Evolutionary conservation across 2,329 filamentous ascomycete species (phyloP), one percentile per base, ranked within the genome.

Genomic region (Aspergillus sojae): DNA sequence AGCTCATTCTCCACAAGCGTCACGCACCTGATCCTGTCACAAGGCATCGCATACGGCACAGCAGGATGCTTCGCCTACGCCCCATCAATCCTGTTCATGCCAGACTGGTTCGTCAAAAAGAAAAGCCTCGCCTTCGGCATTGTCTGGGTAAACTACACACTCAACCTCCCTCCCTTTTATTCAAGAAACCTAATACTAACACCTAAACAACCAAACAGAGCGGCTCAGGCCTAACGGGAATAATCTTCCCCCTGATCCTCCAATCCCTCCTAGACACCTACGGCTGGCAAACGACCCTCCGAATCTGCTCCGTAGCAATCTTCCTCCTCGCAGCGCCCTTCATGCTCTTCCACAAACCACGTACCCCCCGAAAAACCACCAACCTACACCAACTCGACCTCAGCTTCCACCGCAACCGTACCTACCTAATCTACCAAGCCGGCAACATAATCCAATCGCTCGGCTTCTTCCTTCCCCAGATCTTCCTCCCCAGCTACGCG

Each of bases 51-150:
- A 2, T 81, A 78, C n/a, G 81, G 79, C 0, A 67, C 80, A 10
- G 80, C 84, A 0, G 84, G 84, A 0, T 77, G 80, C 26, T 74
- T 85, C 1, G 72, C 83, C 4, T 87, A 78, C 70, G 83, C 71
- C 23, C 82, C 81, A 0, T 78, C 79, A 2, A 78, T 84, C 36
- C 71, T 81, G 57, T 81, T 80, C 54, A 75, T 85, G 55, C 80
- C 84, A 41, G 81, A 85, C 67, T 88, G 70, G 78, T 85, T 85
- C 71, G 78, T 84, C 10, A 78, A 82, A 67, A 71, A 78, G 21
- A 74, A 77, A 57, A 81, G 81, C 68, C 77, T 73, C 69, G 79
- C 78, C 0, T 78, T 80, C 14, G 84, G 83, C 2, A 67, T 81
- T 1, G 79, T 82, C 46, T 83, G 82, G 80, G 71, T 71, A 39